These are phyloP conservation scores for Chiua virens DNA, from an alignment of 768 basidiomycete species.

Conservation along the genomic window DNA sequence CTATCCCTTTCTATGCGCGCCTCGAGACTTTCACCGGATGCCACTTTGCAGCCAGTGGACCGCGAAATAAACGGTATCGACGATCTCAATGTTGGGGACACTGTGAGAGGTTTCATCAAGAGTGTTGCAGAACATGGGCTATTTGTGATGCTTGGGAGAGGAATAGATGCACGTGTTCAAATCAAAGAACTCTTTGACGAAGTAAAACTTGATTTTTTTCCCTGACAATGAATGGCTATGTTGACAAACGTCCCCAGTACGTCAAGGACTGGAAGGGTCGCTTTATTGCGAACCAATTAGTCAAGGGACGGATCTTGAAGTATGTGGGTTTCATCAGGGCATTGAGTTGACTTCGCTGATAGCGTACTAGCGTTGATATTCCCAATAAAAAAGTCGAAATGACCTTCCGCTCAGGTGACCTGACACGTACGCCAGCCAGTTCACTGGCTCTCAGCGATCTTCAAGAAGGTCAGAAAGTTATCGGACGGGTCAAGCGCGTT, in stretches of 20 bases:
- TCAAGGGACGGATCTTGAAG: constrained; percentile 84
- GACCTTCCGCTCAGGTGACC: constrained; percentile 73
- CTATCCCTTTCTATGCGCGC: constrained; percentile 79
- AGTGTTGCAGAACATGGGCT: constrained; percentile 83
- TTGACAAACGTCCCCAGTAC: constrained; percentile 50
- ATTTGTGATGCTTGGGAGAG: constrained; percentile 82
- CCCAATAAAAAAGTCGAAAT: constrained; percentile 85
- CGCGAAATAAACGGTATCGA: constrained; percentile 61
- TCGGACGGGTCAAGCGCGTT: constrained; percentile 74
- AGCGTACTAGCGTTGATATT: constrained; percentile 58
- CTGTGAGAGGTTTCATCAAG: constrained; percentile 88
- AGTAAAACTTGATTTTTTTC: constrained; percentile 29
- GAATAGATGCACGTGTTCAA: constrained; percentile 89
- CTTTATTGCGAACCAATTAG: constrained; percentile 79
- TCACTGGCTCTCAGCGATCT: constrained; percentile 54
- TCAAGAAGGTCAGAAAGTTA: constrained; percentile 75
- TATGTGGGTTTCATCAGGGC: constrained; percentile 31
- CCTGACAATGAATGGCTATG: not conserved
- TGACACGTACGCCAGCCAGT: constrained; percentile 39
- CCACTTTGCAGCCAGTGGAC: constrained; percentile 54
- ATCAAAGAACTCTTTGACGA: constrained; percentile 94
- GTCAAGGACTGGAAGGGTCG: constrained; percentile 93
- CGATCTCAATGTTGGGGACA: constrained; percentile 69
- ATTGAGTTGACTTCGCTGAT: constrained; percentile 6
- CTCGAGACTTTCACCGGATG: constrained; percentile 64